phyloP scores from a whole-genome alignment of 805 yeast genomes.

The Metschnikowia henanensis region DNA sequence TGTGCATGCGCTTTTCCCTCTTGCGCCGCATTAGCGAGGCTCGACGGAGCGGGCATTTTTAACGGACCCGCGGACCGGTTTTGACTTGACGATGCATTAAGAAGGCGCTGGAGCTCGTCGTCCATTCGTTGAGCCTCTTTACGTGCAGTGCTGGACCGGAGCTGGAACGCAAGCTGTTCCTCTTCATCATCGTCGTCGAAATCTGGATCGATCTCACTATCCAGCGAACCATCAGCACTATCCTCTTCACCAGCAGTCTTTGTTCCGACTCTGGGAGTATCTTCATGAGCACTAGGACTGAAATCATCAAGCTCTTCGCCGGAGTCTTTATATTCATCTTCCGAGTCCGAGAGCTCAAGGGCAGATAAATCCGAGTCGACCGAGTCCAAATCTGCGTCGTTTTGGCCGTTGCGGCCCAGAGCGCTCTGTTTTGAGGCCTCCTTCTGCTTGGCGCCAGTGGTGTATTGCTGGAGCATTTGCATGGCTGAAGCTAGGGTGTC shows the following conservation, averaged over 20 bases:
- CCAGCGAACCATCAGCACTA: conserved; percentile 17
- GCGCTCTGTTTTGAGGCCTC: not conserved
- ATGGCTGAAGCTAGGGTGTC: conserved; percentile 23
- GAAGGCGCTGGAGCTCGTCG: conserved; percentile 8
- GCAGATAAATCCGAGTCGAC: conserved; percentile 15
- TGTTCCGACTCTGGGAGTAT: too few relatives aligned
- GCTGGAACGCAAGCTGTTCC: conserved; percentile 1
- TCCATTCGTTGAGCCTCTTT: conserved; percentile 8
- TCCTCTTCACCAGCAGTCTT: not conserved
- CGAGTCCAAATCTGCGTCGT: conserved; percentile 31
- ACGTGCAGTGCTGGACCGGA: conserved; percentile 2
- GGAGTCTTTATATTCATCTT: not conserved
- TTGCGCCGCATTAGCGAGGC: conserved; percentile 7
- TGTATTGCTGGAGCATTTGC: conserved; percentile 12
- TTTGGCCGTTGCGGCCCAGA: conserved; percentile 10
- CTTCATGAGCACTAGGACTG: too few relatives aligned
- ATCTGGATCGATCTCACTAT: conserved; percentile 23
- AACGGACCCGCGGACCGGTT: conserved; percentile 12
- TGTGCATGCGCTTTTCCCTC: conserved; percentile 24
- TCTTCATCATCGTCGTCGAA: conserved; percentile 23
- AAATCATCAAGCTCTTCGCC: too few relatives aligned
- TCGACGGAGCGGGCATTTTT: conserved; percentile 26
- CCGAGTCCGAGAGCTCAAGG: conserved; percentile 11
- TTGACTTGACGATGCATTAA: conserved; percentile 5
- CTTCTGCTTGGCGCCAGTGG: not conserved